These are phyloP conservation scores for Suillus subaureus DNA, from an alignment of 768 basidiomycete species.

Conservation along the genomic window DNA sequence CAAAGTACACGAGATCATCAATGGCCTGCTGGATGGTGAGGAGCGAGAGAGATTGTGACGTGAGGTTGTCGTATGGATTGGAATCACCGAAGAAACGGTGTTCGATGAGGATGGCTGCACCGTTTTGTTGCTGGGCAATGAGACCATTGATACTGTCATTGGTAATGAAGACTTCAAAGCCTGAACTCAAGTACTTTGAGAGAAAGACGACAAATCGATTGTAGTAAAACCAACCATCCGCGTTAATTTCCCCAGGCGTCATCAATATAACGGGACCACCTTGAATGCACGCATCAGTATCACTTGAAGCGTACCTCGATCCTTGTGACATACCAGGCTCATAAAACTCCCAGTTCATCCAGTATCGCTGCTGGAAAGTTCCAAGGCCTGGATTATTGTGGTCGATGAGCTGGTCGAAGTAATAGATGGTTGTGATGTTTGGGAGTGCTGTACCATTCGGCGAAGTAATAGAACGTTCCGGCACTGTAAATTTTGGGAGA, in stretches of 20 bases:
- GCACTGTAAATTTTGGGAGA: background rate
- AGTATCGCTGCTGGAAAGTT: conserved; percentile 1
- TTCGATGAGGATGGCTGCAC: conserved; percentile 67
- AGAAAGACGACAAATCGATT: background rate
- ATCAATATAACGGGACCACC: background rate
- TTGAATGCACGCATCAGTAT: background rate
- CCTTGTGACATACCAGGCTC: background rate
- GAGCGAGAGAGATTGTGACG: conserved; percentile 53
- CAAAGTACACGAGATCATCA: conserved; percentile 72
- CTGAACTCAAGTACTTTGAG: conserved; percentile 10
- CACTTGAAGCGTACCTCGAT: background rate
- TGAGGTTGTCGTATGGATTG: conserved; percentile 65
- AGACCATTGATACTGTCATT: conserved; percentile 64
- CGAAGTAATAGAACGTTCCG: background rate
- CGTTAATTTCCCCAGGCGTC: background rate
- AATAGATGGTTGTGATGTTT: background rate
- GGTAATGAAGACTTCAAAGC: conserved; percentile 54
- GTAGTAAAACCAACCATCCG: background rate
- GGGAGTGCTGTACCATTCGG: background rate
- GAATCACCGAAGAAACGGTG: conserved; percentile 80
- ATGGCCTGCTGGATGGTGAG: conserved; percentile 77
- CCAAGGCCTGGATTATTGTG: background rate
- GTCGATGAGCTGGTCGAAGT: background rate
- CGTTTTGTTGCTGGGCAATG: conserved; percentile 29
- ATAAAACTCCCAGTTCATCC: background rate